Conservation (phyloP, 495 filamentous ascomycete species). For the Trichoderma asperelloides region DNA sequence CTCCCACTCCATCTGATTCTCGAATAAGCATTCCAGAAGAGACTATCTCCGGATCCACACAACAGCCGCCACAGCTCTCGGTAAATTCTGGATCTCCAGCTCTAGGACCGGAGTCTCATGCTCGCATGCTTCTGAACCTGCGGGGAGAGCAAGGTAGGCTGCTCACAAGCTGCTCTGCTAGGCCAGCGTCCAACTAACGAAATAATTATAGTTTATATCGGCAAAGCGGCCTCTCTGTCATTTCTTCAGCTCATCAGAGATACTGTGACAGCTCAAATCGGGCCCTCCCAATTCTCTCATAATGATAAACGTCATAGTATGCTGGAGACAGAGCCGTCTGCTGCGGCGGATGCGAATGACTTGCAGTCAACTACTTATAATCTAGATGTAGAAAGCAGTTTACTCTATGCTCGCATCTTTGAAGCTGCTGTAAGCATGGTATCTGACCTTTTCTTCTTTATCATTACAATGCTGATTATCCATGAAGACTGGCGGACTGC, state of each 20-base stretch:
- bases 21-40: background rate
- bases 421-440: slow-evolving; percentile 8
- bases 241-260: slow-evolving; percentile 15
- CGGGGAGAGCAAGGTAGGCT: slow-evolving; percentile 7
- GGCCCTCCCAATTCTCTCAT: slow-evolving; percentile 14
- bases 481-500: slow-evolving; percentile 10
- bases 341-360: background rate
- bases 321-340: slow-evolving; percentile 11
- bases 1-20: slow-evolving; percentile 5
- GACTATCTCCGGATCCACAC: background rate
- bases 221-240: slow-evolving; percentile 13
- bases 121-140: slow-evolving; percentile 12
- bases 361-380: background rate
- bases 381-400: slow-evolving; percentile 4
- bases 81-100: background rate
- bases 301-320: slow-evolving; percentile 13
- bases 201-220: slow-evolving; percentile 12
- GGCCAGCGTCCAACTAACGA: background rate
- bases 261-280: slow-evolving; percentile 12
- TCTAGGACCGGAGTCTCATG: background rate
- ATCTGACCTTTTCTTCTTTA: background rate
- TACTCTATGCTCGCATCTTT: background rate
- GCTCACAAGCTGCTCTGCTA: background rate
- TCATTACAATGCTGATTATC: background rate
- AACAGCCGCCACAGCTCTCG: background rate